These are phyloP conservation scores for Phaffomyces thermotolerans DNA, from an alignment of 805 yeast species.

Conservation along the genomic window DNA sequence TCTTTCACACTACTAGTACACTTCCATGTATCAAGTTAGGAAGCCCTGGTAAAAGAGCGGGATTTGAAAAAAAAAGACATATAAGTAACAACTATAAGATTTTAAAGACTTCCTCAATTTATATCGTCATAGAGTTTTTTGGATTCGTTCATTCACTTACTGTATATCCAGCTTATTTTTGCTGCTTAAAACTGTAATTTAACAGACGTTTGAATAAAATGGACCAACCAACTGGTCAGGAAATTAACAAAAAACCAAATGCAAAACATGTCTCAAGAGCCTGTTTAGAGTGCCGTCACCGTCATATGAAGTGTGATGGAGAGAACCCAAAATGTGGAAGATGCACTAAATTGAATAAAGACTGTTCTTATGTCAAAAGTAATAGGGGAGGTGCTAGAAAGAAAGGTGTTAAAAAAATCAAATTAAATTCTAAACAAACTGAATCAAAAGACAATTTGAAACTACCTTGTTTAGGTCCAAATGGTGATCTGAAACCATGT, in stretches of 20 bases:
- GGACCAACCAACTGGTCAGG: too few relatives aligned
- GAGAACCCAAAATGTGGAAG: conserved; percentile 37
- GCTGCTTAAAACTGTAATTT: neutral
- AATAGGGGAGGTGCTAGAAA: conserved; percentile 48
- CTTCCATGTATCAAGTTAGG: too few relatives aligned
- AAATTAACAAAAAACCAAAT: conserved; percentile 8
- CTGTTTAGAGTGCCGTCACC: conserved; percentile 43
- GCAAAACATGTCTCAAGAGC: conserved; percentile 40
- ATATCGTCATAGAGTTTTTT: too few relatives aligned
- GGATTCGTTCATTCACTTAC: too few relatives aligned
- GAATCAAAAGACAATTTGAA: conserved; percentile 1
- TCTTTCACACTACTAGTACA: too few relatives aligned
- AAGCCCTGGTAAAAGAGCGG: too few relatives aligned
- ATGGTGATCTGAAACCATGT: conserved; percentile 11
- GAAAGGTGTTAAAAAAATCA: conserved; percentile 35
- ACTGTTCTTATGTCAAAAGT: conserved; percentile 43
- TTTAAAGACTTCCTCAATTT: too few relatives aligned
- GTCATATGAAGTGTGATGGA: conserved; percentile 48
- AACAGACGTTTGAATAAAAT: too few relatives aligned
- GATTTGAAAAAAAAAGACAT: too few relatives aligned
- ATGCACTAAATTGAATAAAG: conserved; percentile 28
- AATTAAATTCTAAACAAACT: neutral
- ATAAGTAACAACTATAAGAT: too few relatives aligned
- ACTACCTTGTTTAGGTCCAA: conserved; percentile 15
- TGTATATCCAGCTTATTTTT: too few relatives aligned